These are phyloP conservation scores for Coniochaeta sp. DNA, from an alignment of 2,329 filamentous ascomycete genomes.

Conservation along the genomic window DNA sequence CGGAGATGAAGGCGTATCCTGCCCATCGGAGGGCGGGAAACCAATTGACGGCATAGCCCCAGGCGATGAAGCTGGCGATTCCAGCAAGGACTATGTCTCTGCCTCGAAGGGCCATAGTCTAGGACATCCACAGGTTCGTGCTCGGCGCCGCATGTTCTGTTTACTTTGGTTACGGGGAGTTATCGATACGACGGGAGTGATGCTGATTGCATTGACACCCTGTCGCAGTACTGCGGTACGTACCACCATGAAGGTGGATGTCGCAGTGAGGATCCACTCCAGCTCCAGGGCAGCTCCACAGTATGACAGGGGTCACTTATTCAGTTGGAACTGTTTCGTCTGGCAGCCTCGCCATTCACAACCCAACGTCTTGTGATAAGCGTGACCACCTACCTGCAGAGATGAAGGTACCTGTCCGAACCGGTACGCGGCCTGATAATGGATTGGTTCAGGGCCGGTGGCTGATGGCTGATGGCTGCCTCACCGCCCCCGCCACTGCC, in stretches of 20 bases:
- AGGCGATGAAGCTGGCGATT: conserved; percentile 70
- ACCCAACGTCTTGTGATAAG: no score
- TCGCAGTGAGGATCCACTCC: not conserved
- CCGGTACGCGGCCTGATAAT: not conserved
- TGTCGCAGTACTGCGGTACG: no score
- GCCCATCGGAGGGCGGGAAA: conserved; percentile 76
- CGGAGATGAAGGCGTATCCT: conserved; percentile 74
- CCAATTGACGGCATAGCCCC: conserved; percentile 81
- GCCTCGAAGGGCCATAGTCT: conserved; percentile 63
- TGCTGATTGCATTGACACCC: not conserved
- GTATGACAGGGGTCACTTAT: no score
- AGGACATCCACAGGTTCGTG: conserved; percentile 19
- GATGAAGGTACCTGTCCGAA: not conserved
- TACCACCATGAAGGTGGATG: no score
- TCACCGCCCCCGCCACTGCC: not conserved
- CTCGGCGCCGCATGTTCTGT: conserved; percentile 25
- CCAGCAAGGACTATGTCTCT: conserved; percentile 64
- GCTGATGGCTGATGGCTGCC: not conserved
- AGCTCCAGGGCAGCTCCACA: not conserved
- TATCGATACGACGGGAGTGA: not conserved
- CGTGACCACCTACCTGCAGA: not conserved
- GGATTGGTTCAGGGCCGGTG: no score
- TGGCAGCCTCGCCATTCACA: no score
- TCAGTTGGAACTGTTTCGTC: no score
- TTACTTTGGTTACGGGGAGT: not conserved